phyloP scores from a whole-genome alignment of 2,329 filamentous ascomycete species.

The Xylaria digitata region DNA sequence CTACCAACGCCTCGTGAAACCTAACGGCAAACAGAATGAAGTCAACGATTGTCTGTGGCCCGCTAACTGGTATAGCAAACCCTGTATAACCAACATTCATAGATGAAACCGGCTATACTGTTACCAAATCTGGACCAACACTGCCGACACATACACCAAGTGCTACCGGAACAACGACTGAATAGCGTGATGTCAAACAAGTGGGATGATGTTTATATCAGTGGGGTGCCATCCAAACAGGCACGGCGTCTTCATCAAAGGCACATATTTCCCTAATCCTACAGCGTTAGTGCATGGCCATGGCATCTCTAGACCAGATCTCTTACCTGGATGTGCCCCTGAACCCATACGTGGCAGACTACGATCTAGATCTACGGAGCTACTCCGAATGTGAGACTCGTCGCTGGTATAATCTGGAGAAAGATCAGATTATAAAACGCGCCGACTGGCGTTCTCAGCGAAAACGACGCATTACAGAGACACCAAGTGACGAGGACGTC shows the following conservation, averaged over 20 bases:
- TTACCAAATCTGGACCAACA: background rate
- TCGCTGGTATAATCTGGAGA: constrained; percentile 27
- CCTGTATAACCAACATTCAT: constrained; percentile 9
- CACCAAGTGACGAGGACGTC: constrained; percentile 27
- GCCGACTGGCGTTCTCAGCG: constrained; percentile 37
- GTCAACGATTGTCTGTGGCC: constrained; percentile 6
- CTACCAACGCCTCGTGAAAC: constrained; percentile 16
- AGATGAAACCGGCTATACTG: constrained; percentile 8
- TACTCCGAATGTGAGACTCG: constrained; percentile 31
- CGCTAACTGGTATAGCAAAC: constrained; percentile 3
- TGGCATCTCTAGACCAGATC: constrained; percentile 15
- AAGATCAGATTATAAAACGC: constrained; percentile 24
- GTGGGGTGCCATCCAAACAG: constrained; percentile 21
- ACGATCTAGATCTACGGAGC: constrained; percentile 26
- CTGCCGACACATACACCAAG: background rate
- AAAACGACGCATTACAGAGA: constrained; percentile 24
- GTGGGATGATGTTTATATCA: constrained; percentile 19
- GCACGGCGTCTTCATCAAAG: constrained; percentile 20
- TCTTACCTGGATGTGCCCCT: constrained; percentile 32
- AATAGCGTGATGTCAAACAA: constrained; percentile 6
- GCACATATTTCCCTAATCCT: constrained; percentile 6
- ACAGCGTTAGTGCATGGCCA: constrained; percentile 26
- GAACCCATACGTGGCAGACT: constrained; percentile 33
- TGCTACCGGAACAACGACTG: constrained; percentile 6
- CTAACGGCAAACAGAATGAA: constrained; percentile 9